Percentiles rank a stretch among this genome's conserved stretches.
These are phyloP conservation scores for Wickerhamiella cacticola DNA, from an alignment of 805 yeast genomes.

Conservation along the genomic window DNA sequence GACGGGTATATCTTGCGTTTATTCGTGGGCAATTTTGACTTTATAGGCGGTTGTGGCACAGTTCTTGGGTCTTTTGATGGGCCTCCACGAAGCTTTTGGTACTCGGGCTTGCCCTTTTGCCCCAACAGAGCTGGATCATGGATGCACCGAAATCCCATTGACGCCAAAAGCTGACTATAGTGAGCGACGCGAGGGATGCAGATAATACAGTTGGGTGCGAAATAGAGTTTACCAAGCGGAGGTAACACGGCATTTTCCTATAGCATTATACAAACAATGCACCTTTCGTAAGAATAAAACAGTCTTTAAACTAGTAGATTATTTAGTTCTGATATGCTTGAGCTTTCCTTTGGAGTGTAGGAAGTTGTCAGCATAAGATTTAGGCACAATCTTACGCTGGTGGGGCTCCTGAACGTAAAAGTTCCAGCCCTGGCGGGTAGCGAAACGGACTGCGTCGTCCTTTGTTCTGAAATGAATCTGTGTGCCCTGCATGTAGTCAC, in stretches of 20 bases:
- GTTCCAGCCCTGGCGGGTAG: slow-evolving; percentile 77
- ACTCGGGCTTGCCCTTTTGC: slow-evolving; percentile 1
- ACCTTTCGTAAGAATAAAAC: neutral
- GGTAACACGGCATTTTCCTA: no score
- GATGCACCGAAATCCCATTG: slow-evolving; percentile 1
- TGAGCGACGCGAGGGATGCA: neutral
- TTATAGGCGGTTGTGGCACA: neutral
- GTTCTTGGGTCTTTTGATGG: neutral
- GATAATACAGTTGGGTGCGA: no score
- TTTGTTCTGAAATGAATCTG: slow-evolving; percentile 58
- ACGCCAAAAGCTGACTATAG: slow-evolving; percentile 2
- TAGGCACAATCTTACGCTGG: slow-evolving; percentile 56
- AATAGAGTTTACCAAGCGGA: no score
- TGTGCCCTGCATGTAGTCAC: slow-evolving; percentile 71
- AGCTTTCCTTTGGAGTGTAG: slow-evolving; percentile 55
- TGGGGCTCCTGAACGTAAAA: slow-evolving; percentile 75
- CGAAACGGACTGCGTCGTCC: slow-evolving; percentile 68
- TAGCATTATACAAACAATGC: neutral
- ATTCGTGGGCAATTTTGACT: neutral
- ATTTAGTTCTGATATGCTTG: slow-evolving; percentile 68
- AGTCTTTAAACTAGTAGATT: neutral
- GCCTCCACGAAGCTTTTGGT: neutral
- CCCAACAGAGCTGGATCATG: neutral
- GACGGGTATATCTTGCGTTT: slow-evolving; percentile 9
- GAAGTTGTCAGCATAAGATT: slow-evolving; percentile 64